Base-by-base conservation (phyloP, 257 asterid genomes). In the Phtheirospermum japonicum region DNA sequence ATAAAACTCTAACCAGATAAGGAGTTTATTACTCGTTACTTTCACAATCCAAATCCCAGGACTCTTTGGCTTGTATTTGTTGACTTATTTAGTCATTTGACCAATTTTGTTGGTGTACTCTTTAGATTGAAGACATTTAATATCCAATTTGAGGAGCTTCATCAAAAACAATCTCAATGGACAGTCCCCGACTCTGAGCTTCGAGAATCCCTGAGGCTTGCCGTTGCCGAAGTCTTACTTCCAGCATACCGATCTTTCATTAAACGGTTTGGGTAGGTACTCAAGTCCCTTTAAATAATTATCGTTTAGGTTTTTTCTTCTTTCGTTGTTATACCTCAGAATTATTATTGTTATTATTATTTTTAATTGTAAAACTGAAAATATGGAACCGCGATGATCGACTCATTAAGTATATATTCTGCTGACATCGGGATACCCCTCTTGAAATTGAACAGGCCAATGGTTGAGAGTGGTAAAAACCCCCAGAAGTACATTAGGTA, bases 101-200 rank as follows among this genome's bases (percentile, higher is more conserved):
- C 63, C 66, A 14, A 51, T 34, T 31, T 63, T 62, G 54, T n/a
- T 42, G 53, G 30, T 40, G 45, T 62, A 68, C 6, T 42, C 53
- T 6, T 11, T 76, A 92, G 97, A 70, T 80, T 89, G 80, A 93
- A 90, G 84, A 82, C 87, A 9, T 93, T 93, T 67, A 93, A 89
- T 73, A 58, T 77, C 61, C 96, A 85, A 73, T 93, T 93, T 67
- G 99, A 93, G 72, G 99, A 93, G 70, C 95, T 93, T 77, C 99
- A 93, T 78, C 99, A 93, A 78, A 85, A 87, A 75, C 99, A 93
- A 75, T 77, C 86, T 73, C 97, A 89, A 64, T 93, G 99, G 99
- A 93, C 99, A 5, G 96, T 93, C 65, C 97, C 99, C 0, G 99
- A 93, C 76, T 79, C 95, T 0, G 99, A 93, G 70, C 85, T 93